phyloP scores from a whole-genome alignment of 495 filamentous ascomycete species.

The Xylaria cubensis region DNA sequence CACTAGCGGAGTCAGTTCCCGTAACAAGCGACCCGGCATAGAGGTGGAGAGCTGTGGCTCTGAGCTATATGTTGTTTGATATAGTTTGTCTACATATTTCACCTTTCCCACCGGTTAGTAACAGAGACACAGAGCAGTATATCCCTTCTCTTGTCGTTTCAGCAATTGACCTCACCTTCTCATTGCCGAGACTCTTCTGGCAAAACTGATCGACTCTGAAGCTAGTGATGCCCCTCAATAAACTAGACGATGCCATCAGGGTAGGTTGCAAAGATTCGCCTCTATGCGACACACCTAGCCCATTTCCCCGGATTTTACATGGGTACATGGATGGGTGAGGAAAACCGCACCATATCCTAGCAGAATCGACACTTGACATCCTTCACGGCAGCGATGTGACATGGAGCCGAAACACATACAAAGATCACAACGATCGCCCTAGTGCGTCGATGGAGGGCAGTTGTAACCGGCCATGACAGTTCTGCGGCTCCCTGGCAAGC shows the following conservation, averaged over 20 bases:
- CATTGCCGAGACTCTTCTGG: neutral
- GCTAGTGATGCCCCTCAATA: neutral
- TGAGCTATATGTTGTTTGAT: neutral
- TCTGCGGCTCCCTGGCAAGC: constrained; percentile 12
- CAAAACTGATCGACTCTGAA: too few species aligned
- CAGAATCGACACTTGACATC: neutral
- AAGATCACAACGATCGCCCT: neutral
- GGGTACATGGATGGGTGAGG: constrained; percentile 7
- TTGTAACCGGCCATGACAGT: neutral
- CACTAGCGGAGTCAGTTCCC: constrained; percentile 29
- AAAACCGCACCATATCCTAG: neutral
- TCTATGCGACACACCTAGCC: neutral
- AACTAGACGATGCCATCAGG: neutral
- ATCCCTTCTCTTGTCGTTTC: neutral
- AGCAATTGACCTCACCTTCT: neutral
- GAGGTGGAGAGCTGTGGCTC: neutral
- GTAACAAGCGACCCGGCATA: constrained; percentile 20
- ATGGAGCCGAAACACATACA: constrained; percentile 1
- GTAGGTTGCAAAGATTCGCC: neutral
- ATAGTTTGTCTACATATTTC: neutral
- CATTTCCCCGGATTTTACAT: constrained; percentile 31
- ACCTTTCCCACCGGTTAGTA: neutral
- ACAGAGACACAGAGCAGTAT: neutral
- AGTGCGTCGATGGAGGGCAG: neutral
- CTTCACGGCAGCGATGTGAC: constrained; percentile 20